Evolutionary conservation across 768 basidiomycete species (phyloP).

Genomic region (Paxillus ammoniavirescens): DNA sequence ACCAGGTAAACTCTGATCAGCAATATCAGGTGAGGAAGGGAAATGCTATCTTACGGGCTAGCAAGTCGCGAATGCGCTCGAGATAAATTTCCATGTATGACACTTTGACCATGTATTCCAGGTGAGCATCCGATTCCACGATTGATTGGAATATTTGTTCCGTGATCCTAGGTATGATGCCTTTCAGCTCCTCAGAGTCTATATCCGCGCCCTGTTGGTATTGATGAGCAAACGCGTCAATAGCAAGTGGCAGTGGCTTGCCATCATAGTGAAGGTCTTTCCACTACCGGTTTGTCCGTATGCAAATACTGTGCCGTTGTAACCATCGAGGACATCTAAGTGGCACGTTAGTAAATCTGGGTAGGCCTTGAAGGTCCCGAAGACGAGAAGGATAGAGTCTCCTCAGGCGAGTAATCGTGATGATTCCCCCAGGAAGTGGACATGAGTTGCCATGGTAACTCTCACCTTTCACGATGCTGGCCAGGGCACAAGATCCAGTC

Average conservation of each 20-base stretch:
- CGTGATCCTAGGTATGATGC: conserved; percentile 96
- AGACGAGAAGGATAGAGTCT: conserved; percentile 1
- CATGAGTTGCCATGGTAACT: conserved; percentile 2
- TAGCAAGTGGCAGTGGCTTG: conserved; percentile 28
- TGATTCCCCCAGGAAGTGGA: not conserved
- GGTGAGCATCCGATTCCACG: conserved; percentile 88
- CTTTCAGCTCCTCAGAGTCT: conserved; percentile 88
- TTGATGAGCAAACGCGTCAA: conserved; percentile 8
- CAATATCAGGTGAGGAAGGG: not conserved
- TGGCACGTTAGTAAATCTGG: conserved; percentile 17
- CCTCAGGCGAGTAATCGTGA: not conserved
- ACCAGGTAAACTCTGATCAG: conserved; percentile 10
- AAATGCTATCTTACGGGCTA: conserved; percentile 70
- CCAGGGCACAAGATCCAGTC: conserved; percentile 12
- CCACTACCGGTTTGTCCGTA: conserved; percentile 98
- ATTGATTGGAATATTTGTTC: conserved; percentile 99
- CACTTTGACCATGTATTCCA: conserved; percentile 99
- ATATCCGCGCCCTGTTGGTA: conserved; percentile 87
- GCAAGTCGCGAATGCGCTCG: conserved; percentile 90
- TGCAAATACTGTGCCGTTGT: conserved; percentile 97
- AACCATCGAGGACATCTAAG: conserved; percentile 95
- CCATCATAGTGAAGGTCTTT: conserved; percentile 99
- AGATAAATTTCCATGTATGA: conserved; percentile 99
- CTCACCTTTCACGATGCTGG: conserved; percentile 86
- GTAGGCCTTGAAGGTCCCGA: not conserved